Evolutionary conservation across 805 yeast genomes (phyloP), one percentile per base, ranked within the genome.

Genomic region (Vanderwaltozyma verrucispora): DNA sequence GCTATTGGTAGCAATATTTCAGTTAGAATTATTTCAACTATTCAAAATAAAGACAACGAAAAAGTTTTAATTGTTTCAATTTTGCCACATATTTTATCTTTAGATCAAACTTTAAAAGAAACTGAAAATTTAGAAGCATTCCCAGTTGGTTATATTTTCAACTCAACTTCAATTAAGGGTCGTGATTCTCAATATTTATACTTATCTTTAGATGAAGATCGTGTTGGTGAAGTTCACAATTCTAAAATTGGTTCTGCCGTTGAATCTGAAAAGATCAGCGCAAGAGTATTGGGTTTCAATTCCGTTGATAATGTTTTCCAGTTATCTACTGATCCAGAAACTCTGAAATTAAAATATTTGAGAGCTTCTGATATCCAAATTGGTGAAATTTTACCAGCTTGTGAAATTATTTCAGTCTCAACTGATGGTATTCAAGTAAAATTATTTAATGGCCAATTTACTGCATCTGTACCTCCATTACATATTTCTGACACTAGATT

Each of bases 401-500:
- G 95, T 32, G 80, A 77, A 41, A 67, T 74, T 21, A 59, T 75
- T 12, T 58, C 66, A 2, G 75, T 77, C 25, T 62, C 69, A 7
- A 63, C 64, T 18, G 77, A 75, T 33, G 96, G 96, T 17, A 68
- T 92, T 23, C 56, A 74, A 24, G 68, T 92, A 23, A 75, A 73
- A 49, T 51, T 86, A 10, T 76, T 78, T 42, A 77, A 75, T 36
- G 65, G 62, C 9, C 70, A 72, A 34, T 83, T 80, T 46, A 77
- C 71, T 30, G 98, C 86, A 5, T 63, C 71, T 44, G 97, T 85
- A 21, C 80, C 84, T 12, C 67, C 75, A 20, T 53, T 64, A 19
- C 95, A 89, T 50, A 73, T 92, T 59, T 79, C 94, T 47, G 99
- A 92, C 59, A 71, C 82, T 40, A 80, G 77, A 54, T 67, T 89